Evolutionary conservation across 306 rosid genomes (phyloP), one percentile per base, ranked within the genome.

Genomic region (Albizia julibrissin): DNA sequence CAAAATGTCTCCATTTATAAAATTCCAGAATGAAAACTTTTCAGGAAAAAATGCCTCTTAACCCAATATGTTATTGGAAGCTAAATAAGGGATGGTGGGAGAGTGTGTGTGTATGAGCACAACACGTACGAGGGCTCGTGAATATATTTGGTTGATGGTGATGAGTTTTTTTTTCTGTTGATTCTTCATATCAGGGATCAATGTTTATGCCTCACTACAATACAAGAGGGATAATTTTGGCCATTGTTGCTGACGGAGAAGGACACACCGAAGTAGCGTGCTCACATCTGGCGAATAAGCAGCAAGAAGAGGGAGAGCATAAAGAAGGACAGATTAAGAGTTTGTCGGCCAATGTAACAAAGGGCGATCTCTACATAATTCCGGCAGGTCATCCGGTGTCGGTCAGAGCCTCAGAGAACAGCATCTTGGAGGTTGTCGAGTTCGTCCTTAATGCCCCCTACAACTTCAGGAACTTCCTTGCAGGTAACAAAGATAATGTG

Each of bases 391-490:
- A 84, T 65, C 93, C 90, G 7, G n/a, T 88, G 11, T 72, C 86
- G 5, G 0, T 84, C 43, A 69, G 69, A 9, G 89, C 93, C 19
- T 34, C 84, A 2, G 21, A 82, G 12, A 44, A 44, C 0, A 43
- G 2, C 10, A 44, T 24, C 11, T 65, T 86, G 15, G 39, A 33
- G 18, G 69, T 90, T 1, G 29, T 88, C 12, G 89, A 58, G 0
- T 82, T 88, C 12, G 81, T 81, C 65, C 59, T 90, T 74, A 86
- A 88, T 27, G 93, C 81, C 19, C 75, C 78, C 46, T 46, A 90
- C 61, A 88, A 88, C 69, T 21, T 39, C 21, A 88, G 89, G 61
- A 80, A 78, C 82, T 90, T 90, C 85, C 90, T 90, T 3, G 84
- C 79, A 82, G 91, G 91, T 44, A 52, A 14, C 21, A 67, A 27